Percentiles rank a stretch among this genome's conserved stretches.
Evolutionary conservation across 805 yeast genomes (phyloP).

Genomic region (Myxozyma udenii): DNA sequence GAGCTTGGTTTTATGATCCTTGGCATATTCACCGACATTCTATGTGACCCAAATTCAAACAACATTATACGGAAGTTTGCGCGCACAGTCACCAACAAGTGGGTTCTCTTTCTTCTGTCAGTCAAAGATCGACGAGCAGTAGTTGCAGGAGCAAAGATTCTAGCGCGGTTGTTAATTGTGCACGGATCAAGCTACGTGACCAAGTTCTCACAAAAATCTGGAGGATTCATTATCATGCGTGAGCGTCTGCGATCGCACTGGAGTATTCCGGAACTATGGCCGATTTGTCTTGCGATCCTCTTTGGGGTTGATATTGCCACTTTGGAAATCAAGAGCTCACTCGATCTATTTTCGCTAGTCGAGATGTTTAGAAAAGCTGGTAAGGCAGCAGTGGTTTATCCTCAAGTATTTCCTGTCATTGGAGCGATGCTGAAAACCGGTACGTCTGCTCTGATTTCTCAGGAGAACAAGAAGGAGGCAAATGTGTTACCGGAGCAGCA

Average conservation of each 20-base stretch:
- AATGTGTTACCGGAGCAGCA: not conserved
- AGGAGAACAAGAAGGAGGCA: constrained; percentile 22
- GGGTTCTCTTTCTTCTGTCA: constrained; percentile 57
- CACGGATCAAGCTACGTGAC: constrained; percentile 49
- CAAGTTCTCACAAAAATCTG: constrained; percentile 41
- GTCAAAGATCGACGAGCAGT: constrained; percentile 41
- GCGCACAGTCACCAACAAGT: constrained; percentile 61
- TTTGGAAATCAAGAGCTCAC: constrained; percentile 14
- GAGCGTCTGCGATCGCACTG: constrained; percentile 49
- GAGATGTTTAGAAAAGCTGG: constrained; percentile 27
- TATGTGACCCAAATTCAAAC: constrained; percentile 42
- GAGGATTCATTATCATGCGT: constrained; percentile 51
- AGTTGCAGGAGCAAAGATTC: constrained; percentile 42
- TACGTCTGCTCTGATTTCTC: constrained; percentile 20
- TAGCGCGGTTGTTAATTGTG: constrained; percentile 49
- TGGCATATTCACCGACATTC: constrained; percentile 43
- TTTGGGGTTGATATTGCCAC: constrained; percentile 45
- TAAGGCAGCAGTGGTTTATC: constrained; percentile 27
- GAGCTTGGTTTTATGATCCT: constrained; percentile 34
- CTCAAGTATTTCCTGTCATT: constrained; percentile 31
- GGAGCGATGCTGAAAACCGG: constrained; percentile 31
- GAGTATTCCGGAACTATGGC: constrained; percentile 46
- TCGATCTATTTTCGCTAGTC: constrained; percentile 24
- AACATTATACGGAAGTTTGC: constrained; percentile 44
- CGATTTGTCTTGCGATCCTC: constrained; percentile 27